Base-by-base conservation (phyloP, 2,329 filamentous ascomycete genomes). In the Penicillium sumatraense region DNA sequence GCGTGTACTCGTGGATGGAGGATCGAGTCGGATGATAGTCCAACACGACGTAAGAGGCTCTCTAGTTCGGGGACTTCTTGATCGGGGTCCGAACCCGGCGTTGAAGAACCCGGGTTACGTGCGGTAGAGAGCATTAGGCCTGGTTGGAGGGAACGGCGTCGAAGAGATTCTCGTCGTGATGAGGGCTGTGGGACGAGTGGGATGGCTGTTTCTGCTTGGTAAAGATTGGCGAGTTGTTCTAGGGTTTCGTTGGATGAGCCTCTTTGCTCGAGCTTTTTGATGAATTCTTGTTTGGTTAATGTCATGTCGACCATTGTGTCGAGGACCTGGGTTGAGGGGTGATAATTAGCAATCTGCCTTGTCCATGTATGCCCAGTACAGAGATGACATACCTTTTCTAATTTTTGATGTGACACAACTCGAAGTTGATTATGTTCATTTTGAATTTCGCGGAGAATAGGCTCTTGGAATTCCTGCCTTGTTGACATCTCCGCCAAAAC, bases 401-500 rank as follows among this genome's bases (percentile, higher is more conserved):
- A 49, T 41, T 69, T 75, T 14, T 70, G 59, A 44, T 73, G 67
- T 9, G 70, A 70, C 13, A 60, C 61, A 41, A 63, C 59, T 14
- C 63, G 67, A 45, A 71, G 57, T 35, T 70, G 62, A 23, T 62
- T 64, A 42, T 72, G 72, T 20, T 64, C 63, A 36, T 67, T 65
- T 33, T 70, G 66, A 20, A 77, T 68, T 45, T 71, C 71, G 2
- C 65, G 67, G 21, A 73, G 57, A 46, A 77, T 76, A 5, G 74
- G 71, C 35, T 74, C 73, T 7, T 71, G 69, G 60, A 76, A 78
- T 51, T 74, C 69, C 42, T 79, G 75, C 56, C 71, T 72, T 1
- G 72, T 74, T 49, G 76, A 77, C 59, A 77, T 72, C n/a, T 76
- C 71, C 38, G 75, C 67, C 29, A 77, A 58, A 3, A 75, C 61